Evolutionary conservation across 2,329 filamentous ascomycete species (phyloP).

Genomic region (Neofusicoccum parvum): DNA sequence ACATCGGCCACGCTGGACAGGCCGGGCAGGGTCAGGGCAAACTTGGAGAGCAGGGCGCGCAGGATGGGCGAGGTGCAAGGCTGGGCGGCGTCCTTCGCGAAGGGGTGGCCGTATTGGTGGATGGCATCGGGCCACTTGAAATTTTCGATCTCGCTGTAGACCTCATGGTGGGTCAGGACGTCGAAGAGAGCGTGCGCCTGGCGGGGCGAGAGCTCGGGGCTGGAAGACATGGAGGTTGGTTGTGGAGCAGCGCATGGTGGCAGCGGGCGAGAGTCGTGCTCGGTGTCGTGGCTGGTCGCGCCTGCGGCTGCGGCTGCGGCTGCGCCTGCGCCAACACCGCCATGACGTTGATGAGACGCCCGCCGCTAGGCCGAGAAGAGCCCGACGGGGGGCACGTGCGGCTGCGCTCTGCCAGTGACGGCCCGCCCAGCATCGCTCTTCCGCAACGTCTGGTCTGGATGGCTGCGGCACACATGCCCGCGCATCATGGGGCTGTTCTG

Average conservation of each 20-base stretch:
- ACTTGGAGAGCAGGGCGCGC: conserved; percentile 67
- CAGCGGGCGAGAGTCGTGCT: not conserved
- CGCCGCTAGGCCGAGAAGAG: not conserved
- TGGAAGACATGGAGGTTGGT: not conserved
- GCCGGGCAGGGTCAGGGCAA: conserved; percentile 68
- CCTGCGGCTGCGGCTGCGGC: not conserved
- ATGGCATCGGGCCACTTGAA: conserved; percentile 70
- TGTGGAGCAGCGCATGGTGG: not conserved
- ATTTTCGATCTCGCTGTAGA: conserved; percentile 67
- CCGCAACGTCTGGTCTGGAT: not conserved
- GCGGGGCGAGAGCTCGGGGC: conserved; percentile 41
- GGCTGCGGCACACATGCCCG: not conserved
- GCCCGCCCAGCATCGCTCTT: too few relatives aligned
- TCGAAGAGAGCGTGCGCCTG: conserved; percentile 57
- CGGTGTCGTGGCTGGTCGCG: not conserved
- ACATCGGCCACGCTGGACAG: conserved; percentile 60
- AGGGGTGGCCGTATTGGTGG: conserved; percentile 70
- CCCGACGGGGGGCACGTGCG: conserved; percentile 4
- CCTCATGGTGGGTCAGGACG: conserved; percentile 56
- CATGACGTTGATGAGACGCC: conserved; percentile 9
- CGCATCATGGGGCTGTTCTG: not conserved
- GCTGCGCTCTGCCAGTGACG: too few relatives aligned
- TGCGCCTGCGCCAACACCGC: not conserved
- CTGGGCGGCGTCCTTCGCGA: conserved; percentile 48
- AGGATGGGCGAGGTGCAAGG: conserved; percentile 65